Conservation (phyloP, 305 asterid genomes). For the Euphrasia arctica region DNA sequence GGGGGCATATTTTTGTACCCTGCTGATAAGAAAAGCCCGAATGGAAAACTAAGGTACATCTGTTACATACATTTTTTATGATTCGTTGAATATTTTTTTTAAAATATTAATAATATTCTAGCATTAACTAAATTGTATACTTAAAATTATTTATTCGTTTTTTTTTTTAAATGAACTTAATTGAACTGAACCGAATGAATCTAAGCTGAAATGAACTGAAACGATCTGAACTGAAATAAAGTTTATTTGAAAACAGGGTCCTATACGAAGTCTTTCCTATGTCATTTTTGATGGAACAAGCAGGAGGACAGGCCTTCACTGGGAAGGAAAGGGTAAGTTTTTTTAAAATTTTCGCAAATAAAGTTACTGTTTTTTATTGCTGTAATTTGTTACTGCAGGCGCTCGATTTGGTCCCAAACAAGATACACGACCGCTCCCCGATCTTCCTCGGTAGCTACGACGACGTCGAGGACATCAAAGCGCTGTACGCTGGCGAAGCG, state of each 20-base stretch:
- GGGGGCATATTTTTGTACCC: constrained; percentile 99
- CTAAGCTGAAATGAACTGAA: no score
- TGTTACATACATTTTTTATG: no score
- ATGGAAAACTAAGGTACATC: background rate
- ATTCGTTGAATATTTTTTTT: no score
- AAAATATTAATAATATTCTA: no score
- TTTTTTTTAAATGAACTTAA: no score
- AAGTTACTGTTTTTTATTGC: background rate
- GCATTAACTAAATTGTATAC: no score
- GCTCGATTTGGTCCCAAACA: constrained; percentile 71
- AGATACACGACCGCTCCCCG: constrained; percentile 90
- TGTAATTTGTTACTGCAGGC: constrained; percentile 43
- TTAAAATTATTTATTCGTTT: no score
- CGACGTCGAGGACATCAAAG: constrained; percentile 93
- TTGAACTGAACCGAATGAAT: no score
- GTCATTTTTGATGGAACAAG: constrained; percentile 98
- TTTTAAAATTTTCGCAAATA: background rate
- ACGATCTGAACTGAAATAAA: background rate
- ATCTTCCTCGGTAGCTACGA: constrained; percentile 91
- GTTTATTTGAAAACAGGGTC: constrained; percentile 51
- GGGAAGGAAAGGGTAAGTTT: constrained; percentile 77
- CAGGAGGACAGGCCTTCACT: constrained; percentile 95
- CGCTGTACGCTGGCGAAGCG: constrained; percentile 66
- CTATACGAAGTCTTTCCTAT: constrained; percentile 96
- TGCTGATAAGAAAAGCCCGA: constrained; percentile 95